Evolutionary conservation across 768 basidiomycete species (phyloP).

Genomic region (Boletales sp.): DNA sequence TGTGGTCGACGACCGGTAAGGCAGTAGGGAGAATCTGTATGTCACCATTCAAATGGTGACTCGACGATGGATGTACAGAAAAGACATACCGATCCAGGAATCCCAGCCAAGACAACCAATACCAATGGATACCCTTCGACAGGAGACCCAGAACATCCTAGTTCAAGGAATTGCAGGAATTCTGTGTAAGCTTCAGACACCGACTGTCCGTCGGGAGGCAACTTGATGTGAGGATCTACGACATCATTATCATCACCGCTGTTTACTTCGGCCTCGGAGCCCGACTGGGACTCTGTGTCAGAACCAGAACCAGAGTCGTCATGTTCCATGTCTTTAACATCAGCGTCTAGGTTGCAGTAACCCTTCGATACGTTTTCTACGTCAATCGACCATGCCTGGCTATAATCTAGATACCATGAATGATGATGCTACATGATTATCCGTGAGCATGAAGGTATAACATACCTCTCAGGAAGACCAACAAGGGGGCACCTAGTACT

Average conservation of each 20-base stretch:
- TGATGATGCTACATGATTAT: not conserved
- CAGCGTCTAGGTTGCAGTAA: slow-evolving; percentile 29
- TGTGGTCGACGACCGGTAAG: not conserved
- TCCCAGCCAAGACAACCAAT: slow-evolving; percentile 76
- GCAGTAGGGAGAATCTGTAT: slow-evolving; percentile 18
- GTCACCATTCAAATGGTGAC: not conserved
- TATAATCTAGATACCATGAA: slow-evolving; percentile 46
- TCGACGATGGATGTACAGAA: not conserved
- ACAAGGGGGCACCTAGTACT: slow-evolving; percentile 65
- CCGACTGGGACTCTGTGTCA: slow-evolving; percentile 28
- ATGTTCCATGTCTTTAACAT: slow-evolving; percentile 15
- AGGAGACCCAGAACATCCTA: slow-evolving; percentile 78
- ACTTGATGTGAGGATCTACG: slow-evolving; percentile 15
- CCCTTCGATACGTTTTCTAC: slow-evolving; percentile 7
- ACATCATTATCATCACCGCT: slow-evolving; percentile 32
- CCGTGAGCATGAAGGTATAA: not conserved
- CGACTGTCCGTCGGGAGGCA: not conserved
- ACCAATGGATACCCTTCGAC: slow-evolving; percentile 79
- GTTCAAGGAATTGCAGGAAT: slow-evolving; percentile 75
- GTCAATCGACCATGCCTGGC: slow-evolving; percentile 55
- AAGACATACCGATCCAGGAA: slow-evolving; percentile 59
- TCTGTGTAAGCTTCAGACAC: slow-evolving; percentile 55
- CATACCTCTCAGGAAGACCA: slow-evolving; percentile 69
- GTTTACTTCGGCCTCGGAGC: slow-evolving; percentile 16
- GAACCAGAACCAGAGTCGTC: slow-evolving; percentile 31